A percentile compares a stretch with the other conserved stretches of the same genome.
Evolutionary conservation across 768 basidiomycete species (phyloP).

Genomic region (Cyclocybe cylindracea): DNA sequence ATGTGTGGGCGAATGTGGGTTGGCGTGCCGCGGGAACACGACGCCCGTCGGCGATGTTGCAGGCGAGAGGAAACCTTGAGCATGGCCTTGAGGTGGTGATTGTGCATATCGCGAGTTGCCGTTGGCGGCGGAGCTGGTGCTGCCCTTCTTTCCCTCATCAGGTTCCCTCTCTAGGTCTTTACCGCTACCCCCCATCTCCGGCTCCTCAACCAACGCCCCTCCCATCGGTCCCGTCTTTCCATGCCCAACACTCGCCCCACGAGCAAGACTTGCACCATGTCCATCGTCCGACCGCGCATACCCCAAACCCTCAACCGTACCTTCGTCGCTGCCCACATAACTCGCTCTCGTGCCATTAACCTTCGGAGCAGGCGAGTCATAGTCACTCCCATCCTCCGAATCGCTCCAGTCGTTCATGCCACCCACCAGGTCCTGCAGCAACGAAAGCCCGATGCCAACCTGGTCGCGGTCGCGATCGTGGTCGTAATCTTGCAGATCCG

Average conservation of each 20-base stretch:
- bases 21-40: too few relatives aligned
- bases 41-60: too few relatives aligned
- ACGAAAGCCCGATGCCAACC: conserved; percentile 67
- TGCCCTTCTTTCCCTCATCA: too few relatives aligned
- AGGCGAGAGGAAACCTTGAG: too few relatives aligned
- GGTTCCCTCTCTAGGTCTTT: too few relatives aligned
- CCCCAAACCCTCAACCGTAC: conserved; percentile 23
- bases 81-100: too few relatives aligned
- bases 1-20: too few relatives aligned
- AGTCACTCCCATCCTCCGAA: not conserved
- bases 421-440: conserved; percentile 53
- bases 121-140: too few relatives aligned
- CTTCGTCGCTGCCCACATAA: conserved; percentile 14
- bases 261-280: conserved; percentile 1
- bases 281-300: conserved; percentile 23
- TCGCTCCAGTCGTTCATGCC: conserved; percentile 25
- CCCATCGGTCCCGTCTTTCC: not conserved
- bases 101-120: too few relatives aligned
- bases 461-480: conserved; percentile 39
- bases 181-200: too few relatives aligned
- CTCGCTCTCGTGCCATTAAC: conserved; percentile 6
- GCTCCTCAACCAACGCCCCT: not conserved
- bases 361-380: not conserved
- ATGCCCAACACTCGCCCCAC: too few relatives aligned
- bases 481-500: conserved; percentile 22